These are phyloP conservation scores for Aspergillus sclerotioniger DNA, from an alignment of 495 filamentous ascomycete species.

Conservation along the genomic window DNA sequence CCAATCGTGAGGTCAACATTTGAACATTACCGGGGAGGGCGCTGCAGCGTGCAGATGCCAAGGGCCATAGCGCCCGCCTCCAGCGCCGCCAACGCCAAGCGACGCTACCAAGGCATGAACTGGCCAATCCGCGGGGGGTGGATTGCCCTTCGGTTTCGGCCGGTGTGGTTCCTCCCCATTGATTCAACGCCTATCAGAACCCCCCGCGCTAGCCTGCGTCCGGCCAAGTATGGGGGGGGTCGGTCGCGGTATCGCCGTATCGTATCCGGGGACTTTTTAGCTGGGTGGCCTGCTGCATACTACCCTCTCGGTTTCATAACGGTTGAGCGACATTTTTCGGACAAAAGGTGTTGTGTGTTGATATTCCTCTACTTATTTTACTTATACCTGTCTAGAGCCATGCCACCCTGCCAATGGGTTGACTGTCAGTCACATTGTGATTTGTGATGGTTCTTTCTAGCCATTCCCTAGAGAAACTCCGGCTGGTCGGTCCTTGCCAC, in stretches of 20 bases:
- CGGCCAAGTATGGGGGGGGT: not conserved
- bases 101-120: not conserved
- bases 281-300: no score
- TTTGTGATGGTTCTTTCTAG: not conserved
- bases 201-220: not conserved
- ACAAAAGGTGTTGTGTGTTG: no score
- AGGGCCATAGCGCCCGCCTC: not conserved
- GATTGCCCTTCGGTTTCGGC: not conserved
- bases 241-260: no score
- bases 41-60: not conserved
- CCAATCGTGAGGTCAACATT: not conserved
- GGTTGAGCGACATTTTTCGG: no score
- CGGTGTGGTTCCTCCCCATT: not conserved
- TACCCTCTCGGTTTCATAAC: no score
- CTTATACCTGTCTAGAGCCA: no score
- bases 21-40: not conserved
- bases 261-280: no score
- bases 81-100: not conserved
- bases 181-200: constrained; percentile 2
- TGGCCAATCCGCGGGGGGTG: not conserved
- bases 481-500: not conserved
- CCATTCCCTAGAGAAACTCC: not conserved
- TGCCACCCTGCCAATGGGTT: not conserved
- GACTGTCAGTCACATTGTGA: not conserved
- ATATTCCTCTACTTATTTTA: no score